Percentiles rank a stretch among this genome's conserved stretches.
Evolutionary conservation across 2,329 filamentous ascomycete species (phyloP).

Genomic region (Monosporascus sp.): DNA sequence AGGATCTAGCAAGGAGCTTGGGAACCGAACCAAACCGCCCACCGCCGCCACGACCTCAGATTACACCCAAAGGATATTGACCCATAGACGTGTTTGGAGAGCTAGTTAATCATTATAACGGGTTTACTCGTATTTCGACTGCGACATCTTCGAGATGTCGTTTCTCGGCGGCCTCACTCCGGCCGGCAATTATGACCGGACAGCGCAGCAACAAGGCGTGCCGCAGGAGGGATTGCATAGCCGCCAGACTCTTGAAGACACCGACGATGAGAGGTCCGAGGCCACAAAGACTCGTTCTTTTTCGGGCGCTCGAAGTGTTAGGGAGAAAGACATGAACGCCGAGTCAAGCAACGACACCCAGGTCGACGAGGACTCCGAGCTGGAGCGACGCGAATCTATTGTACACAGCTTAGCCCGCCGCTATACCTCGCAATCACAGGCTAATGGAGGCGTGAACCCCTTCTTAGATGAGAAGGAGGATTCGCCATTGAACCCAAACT

Average conservation of each 20-base stretch:
- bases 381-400: conserved; percentile 44
- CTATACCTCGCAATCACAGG: conserved; percentile 45
- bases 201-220: conserved; percentile 2
- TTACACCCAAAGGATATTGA: too few species aligned
- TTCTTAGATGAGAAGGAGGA: conserved; percentile 42
- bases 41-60: too few species aligned
- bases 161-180: background rate
- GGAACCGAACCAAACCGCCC: too few species aligned
- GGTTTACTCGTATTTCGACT: background rate
- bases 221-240: conserved; percentile 6
- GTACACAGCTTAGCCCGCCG: conserved; percentile 52
- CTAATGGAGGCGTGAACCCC: conserved; percentile 37
- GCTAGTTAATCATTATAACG: background rate
- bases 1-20: too few species aligned
- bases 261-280: conserved; percentile 10
- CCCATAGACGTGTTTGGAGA: background rate
- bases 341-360: conserved; percentile 28
- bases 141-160: background rate
- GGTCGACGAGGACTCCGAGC: conserved; percentile 37
- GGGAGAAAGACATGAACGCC: conserved; percentile 21
- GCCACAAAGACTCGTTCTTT: conserved; percentile 26
- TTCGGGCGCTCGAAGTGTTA: conserved; percentile 24
- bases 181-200: background rate
- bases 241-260: conserved; percentile 17
- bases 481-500: conserved; percentile 49